Evolutionary conservation across 768 basidiomycete genomes (phyloP).

Genomic region (Fomitopsis serialis): DNA sequence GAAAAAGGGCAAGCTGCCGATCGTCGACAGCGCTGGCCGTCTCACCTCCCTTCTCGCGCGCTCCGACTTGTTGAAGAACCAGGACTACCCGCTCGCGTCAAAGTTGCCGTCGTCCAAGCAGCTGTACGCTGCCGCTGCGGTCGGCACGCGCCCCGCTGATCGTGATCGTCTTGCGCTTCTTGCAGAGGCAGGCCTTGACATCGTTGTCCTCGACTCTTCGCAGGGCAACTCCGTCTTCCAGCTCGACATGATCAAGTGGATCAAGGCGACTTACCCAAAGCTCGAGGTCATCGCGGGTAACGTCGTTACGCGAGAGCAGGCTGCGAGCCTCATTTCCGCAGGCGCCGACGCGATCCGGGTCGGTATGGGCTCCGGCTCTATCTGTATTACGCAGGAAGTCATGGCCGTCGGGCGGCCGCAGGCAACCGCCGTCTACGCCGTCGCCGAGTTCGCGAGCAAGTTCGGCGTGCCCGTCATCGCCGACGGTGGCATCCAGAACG

Average conservation of each 20-base stretch:
- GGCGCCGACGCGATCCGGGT: slow-evolving; percentile 95
- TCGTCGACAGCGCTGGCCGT: slow-evolving; percentile 60
- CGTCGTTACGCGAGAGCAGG: slow-evolving; percentile 97
- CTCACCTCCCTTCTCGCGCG: slow-evolving; percentile 87
- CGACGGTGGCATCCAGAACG: slow-evolving; percentile 92
- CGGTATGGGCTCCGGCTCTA: slow-evolving; percentile 98
- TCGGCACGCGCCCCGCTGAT: slow-evolving; percentile 90
- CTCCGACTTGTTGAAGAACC: slow-evolving; percentile 96
- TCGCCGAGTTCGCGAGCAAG: slow-evolving; percentile 86
- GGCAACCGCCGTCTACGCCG: slow-evolving; percentile 96
- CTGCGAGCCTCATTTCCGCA: slow-evolving; percentile 86
- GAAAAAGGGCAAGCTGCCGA: slow-evolving; percentile 96
- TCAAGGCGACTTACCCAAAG: slow-evolving; percentile 78
- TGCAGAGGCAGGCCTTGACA: slow-evolving; percentile 92
- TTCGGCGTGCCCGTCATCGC: slow-evolving; percentile 97
- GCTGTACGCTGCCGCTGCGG: slow-evolving; percentile 91
- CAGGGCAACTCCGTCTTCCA: slow-evolving; percentile 96
- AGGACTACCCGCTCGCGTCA: slow-evolving; percentile 91
- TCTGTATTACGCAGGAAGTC: slow-evolving; percentile 99
- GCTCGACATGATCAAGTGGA: slow-evolving; percentile 91
- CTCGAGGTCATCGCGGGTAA: slow-evolving; percentile 96
- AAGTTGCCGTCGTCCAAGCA: slow-evolving; percentile 91
- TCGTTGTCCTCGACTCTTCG: slow-evolving; percentile 91
- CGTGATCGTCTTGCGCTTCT: slow-evolving; percentile 79
- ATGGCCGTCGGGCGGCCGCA: slow-evolving; percentile 99